Evolutionary conservation across 2,329 filamentous ascomycete genomes (phyloP), one percentile per base, ranked within the genome.

Genomic region (Mollisiaceae sp.): DNA sequence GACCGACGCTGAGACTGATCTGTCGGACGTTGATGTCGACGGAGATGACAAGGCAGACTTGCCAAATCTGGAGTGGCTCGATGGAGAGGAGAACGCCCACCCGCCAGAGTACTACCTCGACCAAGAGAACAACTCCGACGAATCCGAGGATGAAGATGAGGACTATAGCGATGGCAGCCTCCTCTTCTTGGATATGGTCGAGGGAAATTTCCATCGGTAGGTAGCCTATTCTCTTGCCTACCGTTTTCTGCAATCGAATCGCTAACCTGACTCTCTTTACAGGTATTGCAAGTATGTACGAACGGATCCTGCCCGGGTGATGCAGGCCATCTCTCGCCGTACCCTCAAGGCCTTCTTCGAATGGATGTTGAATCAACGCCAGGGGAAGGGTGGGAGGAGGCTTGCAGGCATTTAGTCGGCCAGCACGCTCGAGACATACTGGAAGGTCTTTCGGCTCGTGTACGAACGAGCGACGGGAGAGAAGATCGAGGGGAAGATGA

Each of bases 401-500:
- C 64, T 59, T 59, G 27, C 27, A 35, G 36, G 66, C 24, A 67
- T 67, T 41, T 24, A 65, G 60, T 43, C 41, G 45, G 55, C 38
- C 18, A 73, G 67, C 62, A 73, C 70, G 2, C 67, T 77, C 8
- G 65, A 66, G 50, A 75, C 65, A 69, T 71, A 71, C 52, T 76
- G 62, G 70, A 76, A 77, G 59, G 64, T 71, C 38, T 75, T 74
- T 59, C 64, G 69, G 54, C 69, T 75, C 12, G 67, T 74, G 22
- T 72, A 70, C 47, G 57, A 75, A 69, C 66, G 64, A 59, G 68
- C 65, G 20, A 71, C 59, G 47, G 20, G 60, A 15, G 27, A 63
- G 62, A 71, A 72, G 65, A 70, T 71, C 35, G 35, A 66, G 41
- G 59, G 64, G 6, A 68, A 68, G 65, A 63, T 70, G 5, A 71